Base-by-base conservation (phyloP, 805 yeast genomes). In the Lachancea fermentati region DNA sequence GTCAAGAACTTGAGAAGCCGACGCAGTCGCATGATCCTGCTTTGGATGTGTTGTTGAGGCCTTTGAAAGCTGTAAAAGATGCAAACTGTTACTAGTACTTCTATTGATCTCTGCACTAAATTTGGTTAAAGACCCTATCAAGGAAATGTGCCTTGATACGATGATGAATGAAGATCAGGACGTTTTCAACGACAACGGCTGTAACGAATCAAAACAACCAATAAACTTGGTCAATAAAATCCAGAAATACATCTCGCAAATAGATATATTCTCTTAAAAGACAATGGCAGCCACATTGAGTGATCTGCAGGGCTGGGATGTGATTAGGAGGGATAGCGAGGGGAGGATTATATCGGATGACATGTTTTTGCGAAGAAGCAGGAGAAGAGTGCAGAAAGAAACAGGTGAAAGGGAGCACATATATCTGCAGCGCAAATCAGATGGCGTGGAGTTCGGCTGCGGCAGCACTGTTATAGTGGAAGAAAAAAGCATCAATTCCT, bases 401-500 rank as follows among this genome's bases (percentile, higher is more conserved):
- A 17, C 25, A 13, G 32, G 28, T 5, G 43, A 24, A 11, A 35
- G 29, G 12, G 49, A 46, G 17, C 37, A 42, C 14, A 46, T 57
- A 1, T 48, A 56, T 4, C 49, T 78, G 17, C 62, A 57, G 40
- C 61, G 80, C 43, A 67, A 59, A 7, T 52, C 48, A 0, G 85
- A 78, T 55, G 73, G 68, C 2, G 45, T 77, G 28, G 71, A 66
- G 34, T 48, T 81, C 15, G 64, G 65, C 18, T 66, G 67, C 7
- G 88, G 88, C 3, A 80, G 76, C 45, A 62, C 73, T 29, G 51
- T 81, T 0, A 54, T 77, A 6, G 62, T 73, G 31, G 65, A 64
- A 39, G 61, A 60, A 3, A 53, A 45, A 0, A 60, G 55, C 1
- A 58, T 59, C 1, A 46, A 54, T 1, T 61, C 70, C 1, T 70